Percentiles rank a stretch among this genome's conserved stretches.
These are phyloP conservation scores for Fagopyrum homotropicum DNA, from an alignment of 148 eudicot species.

Conservation along the genomic window DNA sequence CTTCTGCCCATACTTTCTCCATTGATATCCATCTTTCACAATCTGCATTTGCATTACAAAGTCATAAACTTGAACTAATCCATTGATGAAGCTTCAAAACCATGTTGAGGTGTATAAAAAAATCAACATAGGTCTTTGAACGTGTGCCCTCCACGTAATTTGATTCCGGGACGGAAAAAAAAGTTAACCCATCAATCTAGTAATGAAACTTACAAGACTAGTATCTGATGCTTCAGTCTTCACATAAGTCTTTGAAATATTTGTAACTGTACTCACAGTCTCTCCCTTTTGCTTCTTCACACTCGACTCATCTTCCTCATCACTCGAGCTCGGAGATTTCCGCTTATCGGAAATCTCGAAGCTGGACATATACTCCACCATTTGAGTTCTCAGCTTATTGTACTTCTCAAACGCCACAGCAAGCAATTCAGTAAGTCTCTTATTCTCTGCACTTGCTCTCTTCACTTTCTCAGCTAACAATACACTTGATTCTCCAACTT, in stretches of 20 bases:
- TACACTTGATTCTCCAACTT: slow-evolving; percentile 25
- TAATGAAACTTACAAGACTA: slow-evolving; percentile 25
- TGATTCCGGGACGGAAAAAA: too few relatives aligned
- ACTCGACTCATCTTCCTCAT: slow-evolving; percentile 30
- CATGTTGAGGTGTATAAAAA: background rate
- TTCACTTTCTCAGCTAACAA: slow-evolving; percentile 53
- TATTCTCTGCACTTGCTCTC: slow-evolving; percentile 71
- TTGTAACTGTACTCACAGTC: slow-evolving; percentile 17
- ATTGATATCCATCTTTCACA: slow-evolving; percentile 45
- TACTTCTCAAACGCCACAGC: slow-evolving; percentile 66
- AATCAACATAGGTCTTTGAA: too few relatives aligned
- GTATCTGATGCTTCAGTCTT: slow-evolving; percentile 35
- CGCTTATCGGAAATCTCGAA: slow-evolving; percentile 40
- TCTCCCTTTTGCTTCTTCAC: slow-evolving; percentile 23
- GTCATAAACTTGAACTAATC: background rate
- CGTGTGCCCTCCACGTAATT: too few relatives aligned
- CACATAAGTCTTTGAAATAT: slow-evolving; percentile 26
- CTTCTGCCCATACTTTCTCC: slow-evolving; percentile 49
- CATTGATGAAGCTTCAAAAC: background rate
- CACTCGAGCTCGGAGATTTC: slow-evolving; percentile 42
- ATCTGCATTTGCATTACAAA: slow-evolving; percentile 12
- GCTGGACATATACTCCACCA: slow-evolving; percentile 42
- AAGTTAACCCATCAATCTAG: background rate
- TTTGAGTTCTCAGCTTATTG: slow-evolving; percentile 48
- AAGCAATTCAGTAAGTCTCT: slow-evolving; percentile 63